Percentiles rank a stretch among this genome's conserved stretches.
Conservation (phyloP, 2,329 filamentous ascomycete species). For the Trichoderma aggressivum region DNA sequence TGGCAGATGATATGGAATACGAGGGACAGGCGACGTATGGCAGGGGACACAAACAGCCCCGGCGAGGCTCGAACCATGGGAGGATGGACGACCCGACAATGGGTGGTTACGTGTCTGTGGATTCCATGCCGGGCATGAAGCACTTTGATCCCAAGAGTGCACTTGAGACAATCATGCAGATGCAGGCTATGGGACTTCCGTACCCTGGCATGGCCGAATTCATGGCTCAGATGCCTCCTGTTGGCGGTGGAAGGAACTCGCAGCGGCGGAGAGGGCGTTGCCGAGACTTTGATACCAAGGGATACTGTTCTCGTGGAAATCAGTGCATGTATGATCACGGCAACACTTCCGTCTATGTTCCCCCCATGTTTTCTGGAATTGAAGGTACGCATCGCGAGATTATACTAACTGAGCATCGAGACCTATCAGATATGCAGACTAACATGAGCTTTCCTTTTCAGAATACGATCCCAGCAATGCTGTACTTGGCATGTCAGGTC, state of each 20-base stretch:
- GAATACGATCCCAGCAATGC: constrained; percentile 36
- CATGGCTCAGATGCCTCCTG: constrained; percentile 27
- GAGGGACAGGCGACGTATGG: constrained; percentile 27
- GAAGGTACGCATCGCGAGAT: constrained; percentile 27
- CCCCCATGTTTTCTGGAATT: constrained; percentile 23
- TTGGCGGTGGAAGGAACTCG: constrained; percentile 24
- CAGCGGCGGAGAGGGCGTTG: constrained; percentile 49
- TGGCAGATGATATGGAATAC: constrained; percentile 32
- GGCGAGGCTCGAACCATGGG: constrained; percentile 46
- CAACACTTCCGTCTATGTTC: constrained; percentile 44
- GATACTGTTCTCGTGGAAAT: constrained; percentile 65
- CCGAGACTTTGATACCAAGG: constrained; percentile 68
- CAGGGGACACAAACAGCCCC: constrained; percentile 57
- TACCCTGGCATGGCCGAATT: constrained; percentile 40
- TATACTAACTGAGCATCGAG: neutral
- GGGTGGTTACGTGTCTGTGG: constrained; percentile 19
- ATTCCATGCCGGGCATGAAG: constrained; percentile 33
- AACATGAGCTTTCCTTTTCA: constrained; percentile 19
- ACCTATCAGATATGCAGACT: constrained; percentile 11
- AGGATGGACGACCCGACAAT: constrained; percentile 26
- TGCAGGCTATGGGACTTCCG: constrained; percentile 55
- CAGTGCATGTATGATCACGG: constrained; percentile 69
- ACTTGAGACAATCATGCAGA: constrained; percentile 58
- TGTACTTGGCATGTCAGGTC: constrained; percentile 24
- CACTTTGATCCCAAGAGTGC: constrained; percentile 58